A percentile compares a stretch with the other conserved stretches of the same genome.
phyloP scores from a whole-genome alignment of 805 yeast species.

The Saturnispora mendoncae region DNA sequence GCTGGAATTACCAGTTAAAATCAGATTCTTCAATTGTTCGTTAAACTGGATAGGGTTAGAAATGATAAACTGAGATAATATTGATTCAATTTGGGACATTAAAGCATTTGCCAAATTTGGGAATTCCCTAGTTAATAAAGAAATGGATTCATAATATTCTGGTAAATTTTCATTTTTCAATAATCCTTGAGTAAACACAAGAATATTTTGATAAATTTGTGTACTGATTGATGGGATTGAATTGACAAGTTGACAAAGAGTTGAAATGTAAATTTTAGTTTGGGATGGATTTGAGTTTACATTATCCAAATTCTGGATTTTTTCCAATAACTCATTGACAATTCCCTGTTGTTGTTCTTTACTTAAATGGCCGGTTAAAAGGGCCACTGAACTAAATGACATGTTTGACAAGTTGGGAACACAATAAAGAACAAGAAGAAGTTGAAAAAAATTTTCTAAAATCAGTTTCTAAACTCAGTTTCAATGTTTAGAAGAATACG shows the following conservation, averaged over 20 bases:
- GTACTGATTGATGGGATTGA: conserved; percentile 10
- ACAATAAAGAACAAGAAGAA: too few species aligned
- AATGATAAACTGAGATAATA: conserved; percentile 8
- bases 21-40: conserved; percentile 1
- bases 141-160: conserved; percentile 9
- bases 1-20: neutral
- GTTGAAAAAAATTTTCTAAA: neutral
- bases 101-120: conserved; percentile 20
- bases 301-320: neutral
- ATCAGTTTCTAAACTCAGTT: too few species aligned
- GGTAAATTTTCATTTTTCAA: conserved; percentile 2
- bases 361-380: conserved; percentile 14
- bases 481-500: too few species aligned
- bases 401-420: too few species aligned
- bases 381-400: conserved; percentile 7
- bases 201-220: conserved; percentile 7
- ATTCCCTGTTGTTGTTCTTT: conserved; percentile 12
- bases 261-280: conserved; percentile 10
- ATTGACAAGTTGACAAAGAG: conserved; percentile 18
- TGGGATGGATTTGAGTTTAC: conserved; percentile 1
- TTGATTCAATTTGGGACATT: conserved; percentile 8
- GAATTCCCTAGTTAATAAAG: conserved; percentile 25
- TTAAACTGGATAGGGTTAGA: conserved; percentile 16
- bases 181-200: conserved; percentile 6
- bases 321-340: conserved; percentile 6